These are phyloP conservation scores for Cercospora brassicicola DNA, from an alignment of 2,329 filamentous ascomycete species.

Conservation along the genomic window DNA sequence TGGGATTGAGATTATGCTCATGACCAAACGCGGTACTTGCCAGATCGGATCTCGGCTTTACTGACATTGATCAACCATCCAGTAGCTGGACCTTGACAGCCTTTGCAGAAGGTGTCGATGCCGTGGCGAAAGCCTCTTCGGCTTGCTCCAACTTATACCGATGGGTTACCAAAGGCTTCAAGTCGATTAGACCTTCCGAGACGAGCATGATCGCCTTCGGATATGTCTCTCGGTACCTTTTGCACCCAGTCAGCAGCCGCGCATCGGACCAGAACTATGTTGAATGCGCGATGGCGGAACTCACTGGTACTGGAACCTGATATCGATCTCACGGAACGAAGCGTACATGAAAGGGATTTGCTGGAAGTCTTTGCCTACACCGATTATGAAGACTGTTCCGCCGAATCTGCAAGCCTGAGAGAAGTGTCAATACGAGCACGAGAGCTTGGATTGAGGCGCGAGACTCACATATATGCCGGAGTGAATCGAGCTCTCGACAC, in stretches of 20 bases:
- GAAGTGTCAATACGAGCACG: too few relatives aligned
- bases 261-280: too few relatives aligned
- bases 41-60: not conserved
- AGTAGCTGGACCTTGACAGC: slow-evolving; percentile 42
- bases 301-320: slow-evolving; percentile 42
- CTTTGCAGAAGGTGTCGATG: slow-evolving; percentile 39
- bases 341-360: slow-evolving; percentile 45
- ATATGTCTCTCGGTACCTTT: slow-evolving; percentile 42
- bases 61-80: slow-evolving; percentile 27
- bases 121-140: slow-evolving; percentile 41
- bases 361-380: slow-evolving; percentile 40
- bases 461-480: slow-evolving; percentile 37
- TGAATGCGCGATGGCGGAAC: not conserved
- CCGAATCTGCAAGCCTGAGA: slow-evolving; percentile 34
- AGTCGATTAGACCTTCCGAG: slow-evolving; percentile 41
- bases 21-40: too few relatives aligned
- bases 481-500: slow-evolving; percentile 38
- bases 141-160: slow-evolving; percentile 42
- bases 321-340: slow-evolving; percentile 42
- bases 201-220: slow-evolving; percentile 46
- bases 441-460: not conserved
- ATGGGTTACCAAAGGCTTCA: slow-evolving; percentile 45
- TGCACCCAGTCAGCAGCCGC: not conserved
- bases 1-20: not conserved
- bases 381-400: slow-evolving; percentile 42